These are phyloP conservation scores for Umbilicaria muhlenbergii DNA, from an alignment of 495 filamentous ascomycete genomes.

Conservation along the genomic window DNA sequence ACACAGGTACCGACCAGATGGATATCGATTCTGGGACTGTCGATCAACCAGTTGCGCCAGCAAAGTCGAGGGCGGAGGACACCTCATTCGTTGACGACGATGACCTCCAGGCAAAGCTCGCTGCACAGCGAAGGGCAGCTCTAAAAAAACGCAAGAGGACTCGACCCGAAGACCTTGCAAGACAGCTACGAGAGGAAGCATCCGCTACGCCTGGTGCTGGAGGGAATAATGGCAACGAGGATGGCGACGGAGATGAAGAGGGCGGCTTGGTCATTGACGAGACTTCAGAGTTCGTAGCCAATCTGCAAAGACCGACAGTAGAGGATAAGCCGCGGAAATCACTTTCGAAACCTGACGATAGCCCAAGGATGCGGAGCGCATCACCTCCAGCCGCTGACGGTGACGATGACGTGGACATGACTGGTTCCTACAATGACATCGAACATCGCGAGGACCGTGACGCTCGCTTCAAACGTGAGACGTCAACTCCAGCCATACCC, in stretches of 20 bases:
- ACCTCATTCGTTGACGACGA: slow-evolving; percentile 78
- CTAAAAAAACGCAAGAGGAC: slow-evolving; percentile 81
- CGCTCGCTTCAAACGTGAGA: slow-evolving; percentile 35
- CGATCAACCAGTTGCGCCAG: slow-evolving; percentile 11
- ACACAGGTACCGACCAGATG: slow-evolving; percentile 43
- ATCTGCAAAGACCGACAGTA: slow-evolving; percentile 49
- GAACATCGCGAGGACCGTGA: slow-evolving; percentile 37
- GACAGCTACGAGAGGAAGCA: slow-evolving; percentile 63
- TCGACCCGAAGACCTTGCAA: slow-evolving; percentile 72
- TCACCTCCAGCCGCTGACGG: slow-evolving; percentile 35
- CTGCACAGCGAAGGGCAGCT: slow-evolving; percentile 60
- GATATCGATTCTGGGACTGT: slow-evolving; percentile 49
- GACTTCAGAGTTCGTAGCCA: slow-evolving; percentile 85
- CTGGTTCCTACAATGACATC: slow-evolving; percentile 38
- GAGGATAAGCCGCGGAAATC: slow-evolving; percentile 21
- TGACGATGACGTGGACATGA: slow-evolving; percentile 49
- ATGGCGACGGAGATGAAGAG: slow-evolving; percentile 36
- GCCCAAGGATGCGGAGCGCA: no score
- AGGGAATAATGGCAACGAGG: slow-evolving; percentile 15
- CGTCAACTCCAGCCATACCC: slow-evolving; percentile 22
- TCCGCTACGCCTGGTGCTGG: slow-evolving; percentile 29
- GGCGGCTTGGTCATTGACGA: slow-evolving; percentile 82
- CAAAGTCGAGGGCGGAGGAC: slow-evolving; percentile 23
- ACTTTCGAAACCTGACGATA: background rate
- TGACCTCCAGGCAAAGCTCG: slow-evolving; percentile 73